Conservation (phyloP, 169 alveolate species). For the Theileria sp. region DNA sequence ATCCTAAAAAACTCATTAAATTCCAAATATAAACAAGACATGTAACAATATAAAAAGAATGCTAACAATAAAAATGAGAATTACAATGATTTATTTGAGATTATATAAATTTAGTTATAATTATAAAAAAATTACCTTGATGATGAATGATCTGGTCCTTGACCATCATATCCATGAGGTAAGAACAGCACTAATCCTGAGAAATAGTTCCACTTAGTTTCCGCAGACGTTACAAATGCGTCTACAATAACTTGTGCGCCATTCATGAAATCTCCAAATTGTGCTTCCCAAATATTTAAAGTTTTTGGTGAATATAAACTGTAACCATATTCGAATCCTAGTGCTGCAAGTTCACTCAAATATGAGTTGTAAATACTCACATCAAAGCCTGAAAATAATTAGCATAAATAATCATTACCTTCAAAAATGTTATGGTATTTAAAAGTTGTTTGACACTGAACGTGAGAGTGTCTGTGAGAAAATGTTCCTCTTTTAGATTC, state of each 20-base stretch:
- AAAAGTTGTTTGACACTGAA: constrained; percentile 85
- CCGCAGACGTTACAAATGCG: constrained; percentile 90
- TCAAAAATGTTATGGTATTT: constrained; percentile 42
- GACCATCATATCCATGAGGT: constrained; percentile 96
- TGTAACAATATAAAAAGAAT: no score
- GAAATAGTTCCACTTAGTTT: constrained; percentile 90
- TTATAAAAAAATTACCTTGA: constrained; percentile 52
- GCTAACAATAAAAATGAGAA: no score
- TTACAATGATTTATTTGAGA: no score
- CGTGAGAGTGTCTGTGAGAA: constrained; percentile 92
- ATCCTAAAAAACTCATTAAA: constrained; percentile 59
- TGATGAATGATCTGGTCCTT: constrained; percentile 96
- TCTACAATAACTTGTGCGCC: constrained; percentile 93
- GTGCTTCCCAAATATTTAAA: constrained; percentile 90
- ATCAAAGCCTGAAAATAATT: constrained; percentile 58
- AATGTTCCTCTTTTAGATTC: constrained; percentile 96
- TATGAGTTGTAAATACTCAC: constrained; percentile 83
- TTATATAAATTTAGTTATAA: neutral
- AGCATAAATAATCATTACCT: constrained; percentile 32
- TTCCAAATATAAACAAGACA: no score
- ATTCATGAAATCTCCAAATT: constrained; percentile 96
- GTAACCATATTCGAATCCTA: constrained; percentile 94
- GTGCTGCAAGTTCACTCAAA: constrained; percentile 88
- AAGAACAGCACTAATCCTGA: constrained; percentile 78
- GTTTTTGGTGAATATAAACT: constrained; percentile 88